Base-by-base conservation (phyloP, 768 basidiomycete species). In the Megacollybia marginata region DNA sequence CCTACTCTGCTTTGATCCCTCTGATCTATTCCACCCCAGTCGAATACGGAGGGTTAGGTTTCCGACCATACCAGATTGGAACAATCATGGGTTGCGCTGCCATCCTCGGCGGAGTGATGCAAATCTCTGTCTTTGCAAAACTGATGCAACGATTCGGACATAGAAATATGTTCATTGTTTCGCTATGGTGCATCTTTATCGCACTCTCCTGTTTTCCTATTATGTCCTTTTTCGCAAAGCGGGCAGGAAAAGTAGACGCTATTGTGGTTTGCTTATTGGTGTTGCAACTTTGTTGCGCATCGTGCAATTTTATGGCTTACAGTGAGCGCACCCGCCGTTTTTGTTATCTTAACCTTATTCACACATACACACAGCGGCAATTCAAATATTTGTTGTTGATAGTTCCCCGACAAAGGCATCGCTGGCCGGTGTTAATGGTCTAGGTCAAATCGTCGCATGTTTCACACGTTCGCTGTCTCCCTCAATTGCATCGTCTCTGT, bases 11-110 rank as follows among this genome's bases (percentile, higher is more conserved):
- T 19, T 56, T 69, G n/a, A 44, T 61, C 12, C 63, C 65, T 4
- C 61, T 69, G 42, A 54, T 69, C 49, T 67, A 61, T 49, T 75
- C 78, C 23, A 80, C 80, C 0, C 76, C 84, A 1, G 61, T 76
- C 43, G 59, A 62, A 8, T 59, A 73, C 3, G 82, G 83, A 13
- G 83, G 82, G 0, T 70, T 83, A 19, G 79, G 79, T 11, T 63
- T 82, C 34, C 60, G 70, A 31, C 74, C 80, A 4, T 69, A 69
- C 18, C 55, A 58, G 5, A 83, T 85, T 23, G 83, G 83, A 13
- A 62, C 66, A 15, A 73, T 80, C 46, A 67, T 80, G 48, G 71
- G 75, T 9, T 49, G 61, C 1, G 76, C 69, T 51, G 82, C 82
- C 8, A 57, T 79, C n/a, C 52, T 72, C 44, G 81, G 76, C 50